Base-by-base conservation (phyloP, 352 stramenopile species). In the Phytophthora citricola region DNA sequence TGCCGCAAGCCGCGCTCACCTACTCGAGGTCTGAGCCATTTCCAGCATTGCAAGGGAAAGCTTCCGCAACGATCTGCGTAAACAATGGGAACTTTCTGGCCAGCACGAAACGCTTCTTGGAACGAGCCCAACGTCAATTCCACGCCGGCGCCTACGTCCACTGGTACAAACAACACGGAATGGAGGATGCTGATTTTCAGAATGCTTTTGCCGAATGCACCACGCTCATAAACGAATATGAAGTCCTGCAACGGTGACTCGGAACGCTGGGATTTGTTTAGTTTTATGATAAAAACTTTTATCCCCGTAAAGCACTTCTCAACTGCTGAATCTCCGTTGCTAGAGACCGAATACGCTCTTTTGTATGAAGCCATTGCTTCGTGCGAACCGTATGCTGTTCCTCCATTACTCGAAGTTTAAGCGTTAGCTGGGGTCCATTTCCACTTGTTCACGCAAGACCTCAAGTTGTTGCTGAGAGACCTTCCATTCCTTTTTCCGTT, bases 131-230 rank as follows among this genome's bases (percentile, higher is more conserved):
- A 36, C 61, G 58, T 6, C 81, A 90, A 59, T 86, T 83, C 27
- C 29, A 71, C 2, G 76, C 69, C 0, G 64, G 66, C 2, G 81
- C 81, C 4, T 90, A 90, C 62, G 58, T 76, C 0, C 81, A 90
- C 64, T 90, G 81, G 81, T 90, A 87, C 45, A 78, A 78, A 51
- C 78, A 90, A 44, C 67, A 85, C 44, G 81, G 81, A 14, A 68
- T 90, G 20, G 78, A 90, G 55, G 70, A 88, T 39, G 65, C 40
- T 14, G 68, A 83, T 2, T 88, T 90, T 47, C 55, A 83, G 10
- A 29, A 26, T 24, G 76, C 81, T 0, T 90, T 90, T 24, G 69
- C 83, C 6, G 54, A 69, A 5, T 78, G 69, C 45, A 38, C 47
- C 8, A 53, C 66, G n/a, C 74, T 90, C 11, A 66, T 87, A 47